Conservation (phyloP, 2,329 filamentous ascomycete genomes). For the Talaromyces rugulosus region DNA sequence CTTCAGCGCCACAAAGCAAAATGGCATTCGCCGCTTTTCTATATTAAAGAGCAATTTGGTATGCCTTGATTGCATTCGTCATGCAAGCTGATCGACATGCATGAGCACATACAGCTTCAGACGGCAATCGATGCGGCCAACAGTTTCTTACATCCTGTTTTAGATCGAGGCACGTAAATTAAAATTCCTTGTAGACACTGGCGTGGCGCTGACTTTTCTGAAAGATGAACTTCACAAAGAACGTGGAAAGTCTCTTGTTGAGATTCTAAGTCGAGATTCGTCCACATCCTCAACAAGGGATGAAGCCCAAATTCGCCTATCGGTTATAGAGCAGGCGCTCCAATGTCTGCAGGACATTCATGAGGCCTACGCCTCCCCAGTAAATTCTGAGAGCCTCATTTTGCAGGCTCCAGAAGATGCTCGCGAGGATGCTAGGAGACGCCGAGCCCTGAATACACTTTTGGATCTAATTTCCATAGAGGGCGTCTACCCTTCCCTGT, state of each 20-base stretch:
- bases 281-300: conserved; percentile 4
- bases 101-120: conserved; percentile 18
- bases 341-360: conserved; percentile 32
- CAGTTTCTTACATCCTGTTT: conserved; percentile 34
- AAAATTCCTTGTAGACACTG: conserved; percentile 14
- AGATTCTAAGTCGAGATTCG: conserved; percentile 24
- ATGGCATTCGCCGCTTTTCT: not conserved
- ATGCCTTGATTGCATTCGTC: conserved; percentile 1
- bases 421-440: conserved; percentile 39
- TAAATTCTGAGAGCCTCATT: conserved; percentile 11
- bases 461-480: conserved; percentile 42
- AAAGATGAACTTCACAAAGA: conserved; percentile 38
- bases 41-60: not conserved
- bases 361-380: conserved; percentile 27
- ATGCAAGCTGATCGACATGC: conserved; percentile 24
- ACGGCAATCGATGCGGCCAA: conserved; percentile 31
- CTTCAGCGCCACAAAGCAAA: not conserved
- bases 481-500: conserved; percentile 42
- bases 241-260: conserved; percentile 31
- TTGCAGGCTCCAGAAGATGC: conserved; percentile 23
- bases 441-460: conserved; percentile 36
- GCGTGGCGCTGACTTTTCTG: conserved; percentile 24
- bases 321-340: conserved; percentile 31
- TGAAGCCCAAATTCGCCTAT: conserved; percentile 18
- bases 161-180: conserved; percentile 37